Conservation (phyloP, 2,329 filamentous ascomycete species). For the Plenodomus tracheiphilus region DNA sequence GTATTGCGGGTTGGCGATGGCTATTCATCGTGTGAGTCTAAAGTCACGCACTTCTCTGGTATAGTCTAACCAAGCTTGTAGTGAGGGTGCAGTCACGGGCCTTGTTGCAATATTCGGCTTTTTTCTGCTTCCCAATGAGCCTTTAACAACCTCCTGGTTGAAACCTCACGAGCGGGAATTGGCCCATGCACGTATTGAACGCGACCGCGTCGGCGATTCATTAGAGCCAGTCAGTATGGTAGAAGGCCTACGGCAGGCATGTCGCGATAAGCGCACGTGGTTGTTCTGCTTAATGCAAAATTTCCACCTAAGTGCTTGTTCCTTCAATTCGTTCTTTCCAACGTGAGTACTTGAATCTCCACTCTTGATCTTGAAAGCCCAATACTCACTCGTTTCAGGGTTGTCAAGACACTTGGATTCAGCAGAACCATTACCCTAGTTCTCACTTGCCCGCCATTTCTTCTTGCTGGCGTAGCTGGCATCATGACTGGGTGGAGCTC, state of each 20-base stretch:
- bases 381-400: conserved; percentile 13
- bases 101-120: conserved; percentile 35
- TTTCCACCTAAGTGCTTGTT: conserved; percentile 32
- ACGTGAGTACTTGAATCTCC: conserved; percentile 20
- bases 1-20: conserved; percentile 46
- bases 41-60: neutral
- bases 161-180: conserved; percentile 50
- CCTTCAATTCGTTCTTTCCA: conserved; percentile 40
- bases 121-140: conserved; percentile 33
- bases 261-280: conserved; percentile 32
- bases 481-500: conserved; percentile 56
- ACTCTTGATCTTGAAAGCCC: too few species aligned
- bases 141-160: conserved; percentile 51
- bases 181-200: conserved; percentile 42
- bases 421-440: conserved; percentile 41
- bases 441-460: conserved; percentile 53
- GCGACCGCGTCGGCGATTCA: conserved; percentile 55
- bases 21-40: conserved; percentile 43
- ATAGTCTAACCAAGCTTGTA: conserved; percentile 6
- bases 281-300: conserved; percentile 40
- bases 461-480: conserved; percentile 51
- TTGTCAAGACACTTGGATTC: conserved; percentile 45
- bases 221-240: conserved; percentile 26
- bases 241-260: conserved; percentile 34
- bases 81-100: conserved; percentile 30